phyloP scores from a whole-genome alignment of 2,329 filamentous ascomycete species.

The Celoporthe dispersa region DNA sequence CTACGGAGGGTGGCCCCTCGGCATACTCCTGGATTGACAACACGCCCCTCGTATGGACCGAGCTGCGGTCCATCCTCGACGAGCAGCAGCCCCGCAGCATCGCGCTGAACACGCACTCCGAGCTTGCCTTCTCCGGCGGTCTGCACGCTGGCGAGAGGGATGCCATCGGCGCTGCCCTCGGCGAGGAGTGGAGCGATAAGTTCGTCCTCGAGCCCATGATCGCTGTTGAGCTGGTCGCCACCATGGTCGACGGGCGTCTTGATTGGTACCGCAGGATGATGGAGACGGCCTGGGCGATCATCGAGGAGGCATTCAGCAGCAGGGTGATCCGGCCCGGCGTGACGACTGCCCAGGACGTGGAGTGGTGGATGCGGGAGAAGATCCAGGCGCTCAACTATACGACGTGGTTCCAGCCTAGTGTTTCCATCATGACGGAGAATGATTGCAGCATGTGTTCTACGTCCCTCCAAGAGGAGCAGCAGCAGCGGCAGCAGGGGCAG shows the following conservation, averaged over 20 bases:
- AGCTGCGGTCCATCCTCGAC: conserved; percentile 44
- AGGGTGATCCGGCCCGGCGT: conserved; percentile 46
- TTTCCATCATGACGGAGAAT: conserved; percentile 45
- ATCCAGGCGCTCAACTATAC: conserved; percentile 54
- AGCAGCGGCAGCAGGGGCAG: no score
- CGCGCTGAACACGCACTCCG: conserved; percentile 49
- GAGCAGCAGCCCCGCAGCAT: conserved; percentile 43
- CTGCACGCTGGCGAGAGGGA: conserved; percentile 53
- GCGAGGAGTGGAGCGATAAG: conserved; percentile 43
- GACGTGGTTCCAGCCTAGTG: conserved; percentile 56
- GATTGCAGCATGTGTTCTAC: conserved; percentile 29
- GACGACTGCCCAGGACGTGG: conserved; percentile 51
- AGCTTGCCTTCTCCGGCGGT: conserved; percentile 52
- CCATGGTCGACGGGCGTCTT: conserved; percentile 46
- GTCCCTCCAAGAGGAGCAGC: no score
- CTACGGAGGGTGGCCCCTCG: conserved; percentile 35
- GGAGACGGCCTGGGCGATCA: conserved; percentile 57
- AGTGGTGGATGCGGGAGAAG: conserved; percentile 57
- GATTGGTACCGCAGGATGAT: conserved; percentile 50
- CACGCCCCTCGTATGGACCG: conserved; percentile 47
- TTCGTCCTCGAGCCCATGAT: conserved; percentile 51
- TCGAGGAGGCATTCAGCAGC: conserved; percentile 50
- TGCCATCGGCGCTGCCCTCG: conserved; percentile 42
- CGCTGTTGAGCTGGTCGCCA: conserved; percentile 50
- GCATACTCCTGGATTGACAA: conserved; percentile 53